Percentiles rank a stretch among this genome's conserved stretches.
Evolutionary conservation across 164 flowering plant genomes (phyloP).

Genomic region (Aristolochia californica): DNA sequence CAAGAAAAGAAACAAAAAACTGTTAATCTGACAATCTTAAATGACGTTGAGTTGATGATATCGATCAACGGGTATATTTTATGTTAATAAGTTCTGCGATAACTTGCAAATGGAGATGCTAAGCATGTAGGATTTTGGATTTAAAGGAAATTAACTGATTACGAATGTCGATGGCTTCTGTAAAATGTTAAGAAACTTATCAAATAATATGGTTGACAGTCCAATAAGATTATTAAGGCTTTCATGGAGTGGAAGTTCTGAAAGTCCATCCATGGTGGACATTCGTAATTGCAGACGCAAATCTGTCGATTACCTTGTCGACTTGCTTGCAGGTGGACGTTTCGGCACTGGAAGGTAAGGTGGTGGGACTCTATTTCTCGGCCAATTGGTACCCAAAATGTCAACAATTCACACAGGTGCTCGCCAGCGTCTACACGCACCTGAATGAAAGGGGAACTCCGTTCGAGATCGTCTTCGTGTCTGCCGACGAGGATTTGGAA

Average conservation of each 20-base stretch:
- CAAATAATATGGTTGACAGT: no score
- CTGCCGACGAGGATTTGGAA: slow-evolving; percentile 22
- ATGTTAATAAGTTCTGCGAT: no score
- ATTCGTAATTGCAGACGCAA: not conserved
- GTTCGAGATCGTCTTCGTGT: slow-evolving; percentile 26
- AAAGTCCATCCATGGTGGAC: not conserved
- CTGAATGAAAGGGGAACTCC: slow-evolving; percentile 14
- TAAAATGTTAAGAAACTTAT: no score
- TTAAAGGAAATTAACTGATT: no score
- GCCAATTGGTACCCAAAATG: slow-evolving; percentile 28
- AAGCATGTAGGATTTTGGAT: no score
- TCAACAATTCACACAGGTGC: slow-evolving; percentile 19
- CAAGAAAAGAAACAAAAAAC: no score
- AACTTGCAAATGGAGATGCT: no score
- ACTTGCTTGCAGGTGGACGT: slow-evolving; percentile 17
- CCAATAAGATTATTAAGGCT: not conserved
- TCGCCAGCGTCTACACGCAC: slow-evolving; percentile 12
- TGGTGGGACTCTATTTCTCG: slow-evolving; percentile 22
- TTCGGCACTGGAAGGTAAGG: slow-evolving; percentile 15
- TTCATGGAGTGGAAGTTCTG: not conserved
- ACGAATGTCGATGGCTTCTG: not conserved
- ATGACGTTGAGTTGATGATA: no score
- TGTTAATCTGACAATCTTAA: no score
- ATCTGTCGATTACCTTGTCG: not conserved
- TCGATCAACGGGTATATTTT: no score